These are phyloP conservation scores for Dispira simplex DNA, from an alignment of 192 early-diverging fungal genomes.

Conservation along the genomic window DNA sequence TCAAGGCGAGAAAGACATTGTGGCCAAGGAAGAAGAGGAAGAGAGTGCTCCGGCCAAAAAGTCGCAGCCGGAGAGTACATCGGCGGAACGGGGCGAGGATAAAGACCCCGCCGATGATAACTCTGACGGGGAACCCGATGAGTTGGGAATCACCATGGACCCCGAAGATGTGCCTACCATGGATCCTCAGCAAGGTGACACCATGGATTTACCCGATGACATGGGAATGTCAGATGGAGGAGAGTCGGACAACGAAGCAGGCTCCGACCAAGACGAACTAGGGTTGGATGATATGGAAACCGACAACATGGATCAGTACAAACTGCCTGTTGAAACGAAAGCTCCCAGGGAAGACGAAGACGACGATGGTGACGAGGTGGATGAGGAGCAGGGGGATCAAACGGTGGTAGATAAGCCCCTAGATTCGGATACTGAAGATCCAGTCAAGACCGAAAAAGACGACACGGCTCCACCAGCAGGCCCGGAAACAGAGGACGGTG, in stretches of 20 bases:
- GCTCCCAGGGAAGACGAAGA: no score
- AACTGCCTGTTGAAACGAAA: slow-evolving; percentile 13
- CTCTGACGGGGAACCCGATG: slow-evolving; percentile 28
- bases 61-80: slow-evolving; percentile 9
- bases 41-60: slow-evolving; percentile 19
- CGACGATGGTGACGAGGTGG: slow-evolving; percentile 34
- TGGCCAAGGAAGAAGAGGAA: slow-evolving; percentile 25
- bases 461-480: no score
- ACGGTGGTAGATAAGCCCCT: no score
- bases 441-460: no score
- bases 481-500: slow-evolving; percentile 23
- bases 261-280: slow-evolving; percentile 28
- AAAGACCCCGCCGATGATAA: slow-evolving; percentile 21
- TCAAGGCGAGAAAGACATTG: slow-evolving; percentile 26
- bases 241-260: slow-evolving; percentile 29
- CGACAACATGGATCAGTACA: slow-evolving; percentile 34
- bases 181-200: slow-evolving; percentile 45
- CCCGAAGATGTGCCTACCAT: slow-evolving; percentile 2
- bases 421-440: no score
- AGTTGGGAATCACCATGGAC: slow-evolving; percentile 28
- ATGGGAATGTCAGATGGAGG: slow-evolving; percentile 43
- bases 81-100: slow-evolving; percentile 18
- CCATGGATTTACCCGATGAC: slow-evolving; percentile 63
- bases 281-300: slow-evolving; percentile 29
- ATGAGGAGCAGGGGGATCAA: slow-evolving; percentile 26